Evolutionary conservation across 805 yeast genomes (phyloP).

Genomic region (Kluyveromyces starmeri): DNA sequence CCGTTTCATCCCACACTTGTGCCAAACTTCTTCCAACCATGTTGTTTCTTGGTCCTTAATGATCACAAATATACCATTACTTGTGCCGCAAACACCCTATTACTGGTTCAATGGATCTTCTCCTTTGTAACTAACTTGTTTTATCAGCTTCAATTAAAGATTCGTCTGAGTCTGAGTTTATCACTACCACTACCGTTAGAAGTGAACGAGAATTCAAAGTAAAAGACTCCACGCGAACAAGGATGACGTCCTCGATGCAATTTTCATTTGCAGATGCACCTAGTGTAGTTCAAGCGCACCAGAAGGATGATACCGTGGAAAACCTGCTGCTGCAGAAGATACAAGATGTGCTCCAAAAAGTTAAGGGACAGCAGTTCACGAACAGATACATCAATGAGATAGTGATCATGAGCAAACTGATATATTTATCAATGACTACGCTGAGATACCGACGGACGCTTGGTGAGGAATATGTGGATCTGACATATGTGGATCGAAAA

Average conservation of each 20-base stretch:
- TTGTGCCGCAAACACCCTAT: too few relatives aligned
- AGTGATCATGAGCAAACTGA: slow-evolving; percentile 43
- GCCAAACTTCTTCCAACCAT: too few relatives aligned
- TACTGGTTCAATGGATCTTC: too few relatives aligned
- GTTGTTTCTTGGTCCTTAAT: too few relatives aligned
- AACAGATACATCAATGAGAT: slow-evolving; percentile 58
- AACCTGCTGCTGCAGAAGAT: slow-evolving; percentile 44
- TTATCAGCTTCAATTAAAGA: too few relatives aligned
- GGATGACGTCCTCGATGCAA: background rate
- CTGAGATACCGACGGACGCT: slow-evolving; percentile 67
- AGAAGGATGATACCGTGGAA: slow-evolving; percentile 75
- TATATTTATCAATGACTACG: slow-evolving; percentile 72
- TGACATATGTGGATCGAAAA: slow-evolving; percentile 48
- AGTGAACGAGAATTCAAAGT: background rate
- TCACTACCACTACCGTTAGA: background rate
- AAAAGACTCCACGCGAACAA: slow-evolving; percentile 6
- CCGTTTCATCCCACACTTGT: too few relatives aligned
- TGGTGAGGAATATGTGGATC: slow-evolving; percentile 91
- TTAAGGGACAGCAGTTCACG: slow-evolving; percentile 55
- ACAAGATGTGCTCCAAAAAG: slow-evolving; percentile 42
- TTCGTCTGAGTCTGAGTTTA: too few relatives aligned
- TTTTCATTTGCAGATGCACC: slow-evolving; percentile 80
- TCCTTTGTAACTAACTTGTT: too few relatives aligned
- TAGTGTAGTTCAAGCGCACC: slow-evolving; percentile 82
- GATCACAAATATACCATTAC: too few relatives aligned